Evolutionary conservation across 495 filamentous ascomycete genomes (phyloP), one percentile per base, ranked within the genome.

Genomic region (Penicillium dipodomyicola): DNA sequence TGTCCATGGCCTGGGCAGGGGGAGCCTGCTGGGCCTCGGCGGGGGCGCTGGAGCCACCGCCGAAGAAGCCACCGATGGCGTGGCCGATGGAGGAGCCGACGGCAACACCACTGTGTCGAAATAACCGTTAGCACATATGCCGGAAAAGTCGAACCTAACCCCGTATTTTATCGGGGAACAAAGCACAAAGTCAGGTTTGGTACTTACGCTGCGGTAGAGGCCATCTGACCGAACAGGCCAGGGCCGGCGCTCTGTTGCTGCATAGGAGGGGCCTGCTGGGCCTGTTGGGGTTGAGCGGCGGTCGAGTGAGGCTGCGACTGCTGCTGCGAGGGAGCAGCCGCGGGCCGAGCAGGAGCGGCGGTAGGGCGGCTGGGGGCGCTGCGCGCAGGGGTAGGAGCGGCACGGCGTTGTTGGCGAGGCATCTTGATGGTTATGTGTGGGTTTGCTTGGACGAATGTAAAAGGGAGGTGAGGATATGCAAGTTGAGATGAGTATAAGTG

Each of bases 21-120:
- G 71, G 52, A 54, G 75, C 73, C 65, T 68, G 77, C 64, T 80
- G 77, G 43, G 75, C 56, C 67, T 82, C 80, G 63, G 82, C 83
- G 41, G 88, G 80, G 33, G 86, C 80, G 57, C 72, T 73, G 57
- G 71, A 70, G 61, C 82, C 80, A 49, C 83, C 81, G 61, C 90
- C 88, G 77, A 93, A 96, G 67, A 90, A 74, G 55, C 90, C 89
- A 67, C 91, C 90, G 73, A 97, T 84, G 59, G 90, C 92, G 76
- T 97, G 92, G 68, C 94, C 94, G 76, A 98, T 90, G 22, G 91
- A 89, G 49, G 90, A 94, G 58, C 94, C 94, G 54, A 97, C 86
- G 55, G 93, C 94, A 58, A 97, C 94, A 84, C 94, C 94, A 67
- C 92, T 96, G 62, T 56, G 42, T 19, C 40, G 10, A 45, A 46